These are phyloP conservation scores for Colletotrichum chrysophilum DNA, from an alignment of 2,329 filamentous ascomycete genomes.

Conservation along the genomic window DNA sequence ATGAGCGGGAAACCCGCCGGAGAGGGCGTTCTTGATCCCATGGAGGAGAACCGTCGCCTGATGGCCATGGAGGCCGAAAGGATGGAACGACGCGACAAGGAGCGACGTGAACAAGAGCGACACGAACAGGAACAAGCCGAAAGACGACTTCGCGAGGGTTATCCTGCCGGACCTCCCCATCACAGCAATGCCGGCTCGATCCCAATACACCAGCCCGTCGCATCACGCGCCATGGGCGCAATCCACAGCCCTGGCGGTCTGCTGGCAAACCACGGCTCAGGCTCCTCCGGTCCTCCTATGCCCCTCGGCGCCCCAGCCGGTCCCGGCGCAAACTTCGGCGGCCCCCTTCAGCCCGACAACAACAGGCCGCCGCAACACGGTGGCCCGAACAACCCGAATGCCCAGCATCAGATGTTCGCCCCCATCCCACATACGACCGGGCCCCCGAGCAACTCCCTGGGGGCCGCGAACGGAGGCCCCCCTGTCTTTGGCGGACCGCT, in stretches of 20 bases:
- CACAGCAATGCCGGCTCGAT: slow-evolving; percentile 89
- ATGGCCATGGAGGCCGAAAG: slow-evolving; percentile 40
- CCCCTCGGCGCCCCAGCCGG: slow-evolving; percentile 58
- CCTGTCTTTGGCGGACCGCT: slow-evolving; percentile 74
- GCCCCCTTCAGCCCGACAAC: slow-evolving; percentile 58
- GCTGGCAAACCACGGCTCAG: slow-evolving; percentile 74
- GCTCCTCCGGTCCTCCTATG: slow-evolving; percentile 60
- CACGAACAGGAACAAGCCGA: slow-evolving; percentile 72
- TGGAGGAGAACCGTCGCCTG: slow-evolving; percentile 20
- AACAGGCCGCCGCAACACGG: slow-evolving; percentile 56
- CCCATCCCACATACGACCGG: slow-evolving; percentile 56
- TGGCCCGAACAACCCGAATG: slow-evolving; percentile 49
- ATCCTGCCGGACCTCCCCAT: slow-evolving; percentile 72
- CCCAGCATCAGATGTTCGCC: slow-evolving; percentile 63
- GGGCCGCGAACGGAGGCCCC: slow-evolving; percentile 63
- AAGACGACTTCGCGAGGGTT: slow-evolving; percentile 66
- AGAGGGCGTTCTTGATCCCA: background rate
- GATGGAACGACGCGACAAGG: slow-evolving; percentile 54
- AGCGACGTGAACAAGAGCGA: slow-evolving; percentile 37
- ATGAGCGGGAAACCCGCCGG: slow-evolving; percentile 24
- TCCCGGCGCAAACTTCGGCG: slow-evolving; percentile 57
- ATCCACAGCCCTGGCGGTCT: slow-evolving; percentile 94
- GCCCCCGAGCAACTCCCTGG: slow-evolving; percentile 58
- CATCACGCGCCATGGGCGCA: slow-evolving; percentile 77
- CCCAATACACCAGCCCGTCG: slow-evolving; percentile 93